phyloP scores from a whole-genome alignment of 495 filamentous ascomycete species.

The Aspergillus baeticus region DNA sequence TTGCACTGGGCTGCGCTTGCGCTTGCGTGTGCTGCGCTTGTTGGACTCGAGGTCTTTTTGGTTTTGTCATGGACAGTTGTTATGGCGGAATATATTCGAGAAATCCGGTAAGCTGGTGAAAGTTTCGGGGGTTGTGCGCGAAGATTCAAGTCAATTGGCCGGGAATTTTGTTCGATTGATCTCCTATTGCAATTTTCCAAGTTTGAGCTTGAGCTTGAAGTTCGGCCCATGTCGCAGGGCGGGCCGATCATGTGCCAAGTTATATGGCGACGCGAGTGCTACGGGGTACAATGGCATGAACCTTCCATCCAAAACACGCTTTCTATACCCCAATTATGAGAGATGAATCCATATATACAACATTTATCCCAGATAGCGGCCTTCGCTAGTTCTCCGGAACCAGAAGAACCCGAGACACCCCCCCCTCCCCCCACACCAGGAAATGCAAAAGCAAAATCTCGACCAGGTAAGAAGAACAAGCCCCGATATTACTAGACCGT shows the following conservation, averaged over 20 bases:
- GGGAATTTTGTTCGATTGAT: no score
- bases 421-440: not conserved
- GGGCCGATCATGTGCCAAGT: no score
- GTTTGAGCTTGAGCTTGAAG: no score
- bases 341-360: conserved; percentile 21
- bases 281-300: not conserved
- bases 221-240: no score
- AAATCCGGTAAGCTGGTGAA: not conserved
- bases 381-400: not conserved
- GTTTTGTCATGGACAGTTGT: conserved; percentile 15
- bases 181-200: no score
- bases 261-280: no score
- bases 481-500: conserved; percentile 21
- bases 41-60: conserved; percentile 14
- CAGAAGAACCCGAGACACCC: not conserved
- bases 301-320: not conserved
- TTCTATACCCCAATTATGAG: conserved; percentile 24
- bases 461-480: conserved; percentile 1
- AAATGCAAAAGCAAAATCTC: not conserved
- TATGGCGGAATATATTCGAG: not conserved
- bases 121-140: not conserved
- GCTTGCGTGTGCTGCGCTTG: not conserved
- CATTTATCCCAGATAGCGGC: conserved; percentile 5
- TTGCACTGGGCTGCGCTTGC: not conserved
- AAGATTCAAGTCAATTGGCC: not conserved